Evolutionary conservation across 2,329 filamentous ascomycete genomes (phyloP).

Genomic region (Ascomycota sp.): DNA sequence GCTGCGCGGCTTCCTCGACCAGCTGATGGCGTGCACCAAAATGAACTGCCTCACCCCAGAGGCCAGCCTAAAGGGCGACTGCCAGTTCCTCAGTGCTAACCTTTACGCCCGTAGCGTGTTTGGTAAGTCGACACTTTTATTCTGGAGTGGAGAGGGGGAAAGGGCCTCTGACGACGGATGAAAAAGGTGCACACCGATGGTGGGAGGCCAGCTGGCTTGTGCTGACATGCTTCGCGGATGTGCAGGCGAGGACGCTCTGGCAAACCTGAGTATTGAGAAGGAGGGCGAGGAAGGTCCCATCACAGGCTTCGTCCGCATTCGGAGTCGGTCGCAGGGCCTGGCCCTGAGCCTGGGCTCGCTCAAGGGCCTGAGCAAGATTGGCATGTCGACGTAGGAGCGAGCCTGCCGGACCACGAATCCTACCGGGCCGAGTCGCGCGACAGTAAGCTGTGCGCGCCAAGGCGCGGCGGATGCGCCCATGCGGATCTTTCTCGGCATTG

Average conservation of each 20-base stretch:
- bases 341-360: slow-evolving; percentile 83
- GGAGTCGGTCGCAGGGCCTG: slow-evolving; percentile 87
- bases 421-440: neutral
- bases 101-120: slow-evolving; percentile 93
- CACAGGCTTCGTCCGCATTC: slow-evolving; percentile 92
- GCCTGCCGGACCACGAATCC: no score
- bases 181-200: no score
- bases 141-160: no score
- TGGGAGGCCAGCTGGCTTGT: no score
- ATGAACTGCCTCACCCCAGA: slow-evolving; percentile 97
- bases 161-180: no score
- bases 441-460: no score
- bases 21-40: slow-evolving; percentile 94
- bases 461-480: no score
- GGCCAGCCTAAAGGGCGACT: slow-evolving; percentile 89
- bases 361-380: slow-evolving; percentile 80
- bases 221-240: no score
- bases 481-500: no score
- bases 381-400: slow-evolving; percentile 10
- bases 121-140: no score
- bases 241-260: slow-evolving; percentile 91
- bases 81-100: slow-evolving; percentile 93
- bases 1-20: slow-evolving; percentile 75
- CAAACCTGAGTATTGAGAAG: slow-evolving; percentile 94
- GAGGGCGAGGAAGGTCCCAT: slow-evolving; percentile 89